phyloP scores from a whole-genome alignment of 2,329 filamentous ascomycete species.

The Ilyonectria destructans region DNA sequence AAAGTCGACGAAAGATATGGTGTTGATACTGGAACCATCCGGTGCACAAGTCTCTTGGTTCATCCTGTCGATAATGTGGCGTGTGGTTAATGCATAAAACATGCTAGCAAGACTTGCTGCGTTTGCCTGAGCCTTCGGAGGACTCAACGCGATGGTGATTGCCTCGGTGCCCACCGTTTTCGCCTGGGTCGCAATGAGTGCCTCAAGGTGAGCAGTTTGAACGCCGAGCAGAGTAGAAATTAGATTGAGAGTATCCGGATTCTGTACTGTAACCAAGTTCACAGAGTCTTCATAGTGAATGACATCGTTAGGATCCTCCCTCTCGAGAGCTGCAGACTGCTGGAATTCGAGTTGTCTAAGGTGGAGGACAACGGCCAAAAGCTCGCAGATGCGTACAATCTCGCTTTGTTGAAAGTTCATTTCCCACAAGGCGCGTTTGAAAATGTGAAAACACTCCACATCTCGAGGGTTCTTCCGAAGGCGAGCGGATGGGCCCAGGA shows the following conservation, averaged over 20 bases:
- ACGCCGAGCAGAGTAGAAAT: neutral
- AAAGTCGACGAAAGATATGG: constrained; percentile 7
- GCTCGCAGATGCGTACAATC: neutral
- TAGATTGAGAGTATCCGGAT: neutral
- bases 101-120: neutral
- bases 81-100: neutral
- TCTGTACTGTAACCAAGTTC: no score
- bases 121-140: neutral
- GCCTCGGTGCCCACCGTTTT: neutral
- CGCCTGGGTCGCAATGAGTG: neutral
- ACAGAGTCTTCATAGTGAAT: neutral
- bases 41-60: neutral
- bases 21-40: neutral
- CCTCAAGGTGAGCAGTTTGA: neutral
- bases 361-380: constrained; percentile 2
- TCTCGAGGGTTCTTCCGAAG: neutral
- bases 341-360: constrained; percentile 1
- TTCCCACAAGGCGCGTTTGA: neutral
- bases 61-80: neutral
- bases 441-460: neutral
- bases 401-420: neutral
- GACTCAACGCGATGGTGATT: neutral
- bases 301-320: neutral
- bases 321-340: neutral
- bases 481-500: neutral